Evolutionary conservation across 768 basidiomycete species (phyloP).

Genomic region (Leccinum longicurvipes): DNA sequence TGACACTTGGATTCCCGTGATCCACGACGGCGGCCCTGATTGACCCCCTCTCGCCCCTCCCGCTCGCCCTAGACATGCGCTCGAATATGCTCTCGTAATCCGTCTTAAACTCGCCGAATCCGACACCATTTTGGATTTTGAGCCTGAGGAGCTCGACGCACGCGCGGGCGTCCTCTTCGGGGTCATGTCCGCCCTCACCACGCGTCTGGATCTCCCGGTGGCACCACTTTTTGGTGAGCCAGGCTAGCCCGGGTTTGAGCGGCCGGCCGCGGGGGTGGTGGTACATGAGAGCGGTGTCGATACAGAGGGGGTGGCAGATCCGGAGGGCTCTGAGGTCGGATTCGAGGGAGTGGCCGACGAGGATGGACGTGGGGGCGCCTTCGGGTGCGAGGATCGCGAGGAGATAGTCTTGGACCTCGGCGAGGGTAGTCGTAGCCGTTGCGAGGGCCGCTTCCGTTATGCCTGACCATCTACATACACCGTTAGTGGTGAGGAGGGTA

Average conservation of each 20-base stretch:
- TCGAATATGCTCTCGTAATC: conserved; percentile 90
- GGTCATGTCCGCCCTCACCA: conserved; percentile 87
- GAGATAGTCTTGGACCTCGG: conserved; percentile 72
- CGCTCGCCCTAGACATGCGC: conserved; percentile 59
- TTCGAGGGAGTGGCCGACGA: conserved; percentile 94
- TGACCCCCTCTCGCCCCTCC: conserved; percentile 39
- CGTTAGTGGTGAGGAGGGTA: neutral
- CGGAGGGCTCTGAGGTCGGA: conserved; percentile 89
- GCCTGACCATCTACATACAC: conserved; percentile 74
- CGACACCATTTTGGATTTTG: conserved; percentile 73
- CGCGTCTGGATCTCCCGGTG: conserved; percentile 82
- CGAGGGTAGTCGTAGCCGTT: conserved; percentile 71
- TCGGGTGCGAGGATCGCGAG: conserved; percentile 57
- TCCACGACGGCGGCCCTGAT: conserved; percentile 73
- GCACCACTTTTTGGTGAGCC: conserved; percentile 94
- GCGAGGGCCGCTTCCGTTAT: conserved; percentile 76
- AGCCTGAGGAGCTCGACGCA: conserved; percentile 80
- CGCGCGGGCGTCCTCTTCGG: conserved; percentile 90
- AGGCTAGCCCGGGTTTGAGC: conserved; percentile 93
- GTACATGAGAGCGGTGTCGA: conserved; percentile 88
- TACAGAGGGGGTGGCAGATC: conserved; percentile 79
- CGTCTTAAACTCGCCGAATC: conserved; percentile 83
- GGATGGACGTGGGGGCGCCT: conserved; percentile 59
- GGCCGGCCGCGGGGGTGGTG: conserved; percentile 94
- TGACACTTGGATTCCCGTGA: too few relatives aligned